These are phyloP conservation scores for Russula sp. DNA, from an alignment of 768 basidiomycete genomes.

Conservation along the genomic window DNA sequence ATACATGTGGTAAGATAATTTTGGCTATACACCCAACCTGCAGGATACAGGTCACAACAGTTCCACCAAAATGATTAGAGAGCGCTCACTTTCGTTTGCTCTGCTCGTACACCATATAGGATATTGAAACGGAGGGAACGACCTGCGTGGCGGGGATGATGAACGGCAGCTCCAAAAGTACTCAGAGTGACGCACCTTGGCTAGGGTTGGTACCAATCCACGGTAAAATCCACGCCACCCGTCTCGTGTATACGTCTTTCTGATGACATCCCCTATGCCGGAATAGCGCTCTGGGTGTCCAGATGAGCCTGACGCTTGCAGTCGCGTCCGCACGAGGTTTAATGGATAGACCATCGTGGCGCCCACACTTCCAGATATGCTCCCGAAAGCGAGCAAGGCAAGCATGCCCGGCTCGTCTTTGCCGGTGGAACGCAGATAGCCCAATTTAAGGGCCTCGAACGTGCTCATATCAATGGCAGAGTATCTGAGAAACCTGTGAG, in stretches of 20 bases:
- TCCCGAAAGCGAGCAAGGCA: slow-evolving; percentile 85
- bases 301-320: slow-evolving; percentile 94
- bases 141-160: slow-evolving; percentile 45
- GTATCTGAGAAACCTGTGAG: slow-evolving; percentile 43
- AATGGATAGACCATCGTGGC: slow-evolving; percentile 91
- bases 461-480: slow-evolving; percentile 98
- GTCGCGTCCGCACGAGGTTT: slow-evolving; percentile 85
- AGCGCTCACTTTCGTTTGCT: slow-evolving; percentile 64
- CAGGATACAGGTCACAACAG: background rate
- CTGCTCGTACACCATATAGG: slow-evolving; percentile 91
- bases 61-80: background rate
- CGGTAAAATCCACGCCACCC: slow-evolving; percentile 95
- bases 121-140: slow-evolving; percentile 93
- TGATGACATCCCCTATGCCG: slow-evolving; percentile 80
- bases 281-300: slow-evolving; percentile 90
- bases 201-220: slow-evolving; percentile 85
- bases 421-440: slow-evolving; percentile 80
- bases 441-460: slow-evolving; percentile 91
- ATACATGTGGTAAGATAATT: slow-evolving; percentile 11
- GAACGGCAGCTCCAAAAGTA: background rate
- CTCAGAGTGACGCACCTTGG: slow-evolving; percentile 54
- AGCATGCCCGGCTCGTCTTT: slow-evolving; percentile 87
- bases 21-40: slow-evolving; percentile 18
- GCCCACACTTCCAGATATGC: slow-evolving; percentile 88
- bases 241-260: slow-evolving; percentile 74